A percentile compares a stretch with the other conserved stretches of the same genome.
These are phyloP conservation scores for Colletotrichum navitas DNA, from an alignment of 2,329 filamentous ascomycete species.

Conservation along the genomic window DNA sequence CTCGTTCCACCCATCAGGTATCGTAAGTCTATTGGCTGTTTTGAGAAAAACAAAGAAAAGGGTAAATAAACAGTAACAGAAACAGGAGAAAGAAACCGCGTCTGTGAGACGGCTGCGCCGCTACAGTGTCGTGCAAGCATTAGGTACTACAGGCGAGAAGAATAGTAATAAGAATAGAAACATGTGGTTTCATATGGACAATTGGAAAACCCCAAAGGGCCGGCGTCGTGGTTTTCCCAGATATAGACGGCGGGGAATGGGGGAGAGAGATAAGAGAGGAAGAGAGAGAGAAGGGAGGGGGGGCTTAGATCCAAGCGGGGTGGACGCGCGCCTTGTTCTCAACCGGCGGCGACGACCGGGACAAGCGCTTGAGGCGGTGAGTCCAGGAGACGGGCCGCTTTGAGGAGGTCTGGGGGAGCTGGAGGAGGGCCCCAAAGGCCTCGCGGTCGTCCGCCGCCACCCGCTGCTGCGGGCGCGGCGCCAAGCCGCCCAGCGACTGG, in stretches of 20 bases:
- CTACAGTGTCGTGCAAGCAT: conserved; percentile 16
- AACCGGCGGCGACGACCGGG: conserved; percentile 1
- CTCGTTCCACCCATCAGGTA: conserved; percentile 21
- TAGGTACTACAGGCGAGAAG: conserved; percentile 2
- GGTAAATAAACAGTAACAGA: not conserved
- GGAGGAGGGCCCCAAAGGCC: conserved; percentile 3
- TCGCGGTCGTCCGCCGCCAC: conserved; percentile 1
- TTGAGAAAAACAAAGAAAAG: not conserved
- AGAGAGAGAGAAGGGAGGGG: too few relatives aligned
- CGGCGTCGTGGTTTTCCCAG: not conserved
- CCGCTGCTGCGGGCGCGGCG: not conserved
- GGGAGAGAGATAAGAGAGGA: too few relatives aligned
- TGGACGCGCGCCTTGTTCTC: not conserved
- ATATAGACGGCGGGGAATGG: not conserved
- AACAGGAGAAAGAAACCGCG: not conserved
- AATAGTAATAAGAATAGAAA: not conserved
- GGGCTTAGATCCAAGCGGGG: conserved; percentile 22
- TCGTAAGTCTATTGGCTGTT: conserved; percentile 27
- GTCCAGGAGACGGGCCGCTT: conserved; percentile 42
- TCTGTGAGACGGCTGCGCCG: conserved; percentile 5
- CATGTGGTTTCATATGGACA: too few relatives aligned
- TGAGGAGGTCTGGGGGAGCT: conserved; percentile 32
- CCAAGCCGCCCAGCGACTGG: conserved; percentile 21
- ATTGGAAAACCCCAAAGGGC: not conserved
- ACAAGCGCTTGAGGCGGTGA: conserved; percentile 43